These are phyloP conservation scores for Lotus japonicus DNA, from an alignment of 306 rosid genomes.

Conservation along the genomic window DNA sequence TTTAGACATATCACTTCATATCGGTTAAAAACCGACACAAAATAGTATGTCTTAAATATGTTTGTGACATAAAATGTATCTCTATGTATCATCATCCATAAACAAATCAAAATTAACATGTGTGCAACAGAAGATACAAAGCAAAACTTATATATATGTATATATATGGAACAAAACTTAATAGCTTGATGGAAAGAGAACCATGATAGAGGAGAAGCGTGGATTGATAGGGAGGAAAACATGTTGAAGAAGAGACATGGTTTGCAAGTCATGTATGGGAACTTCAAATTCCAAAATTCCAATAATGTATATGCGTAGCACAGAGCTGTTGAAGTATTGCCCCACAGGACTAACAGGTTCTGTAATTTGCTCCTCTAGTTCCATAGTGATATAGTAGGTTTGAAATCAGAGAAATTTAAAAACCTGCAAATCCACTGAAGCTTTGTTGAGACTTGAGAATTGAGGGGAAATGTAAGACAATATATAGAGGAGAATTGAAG, in stretches of 20 bases:
- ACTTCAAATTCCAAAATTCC: conserved; percentile 45
- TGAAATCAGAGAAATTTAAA: background rate
- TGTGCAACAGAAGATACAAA: too few relatives aligned
- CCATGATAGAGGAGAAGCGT: conserved; percentile 58
- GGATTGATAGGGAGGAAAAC: conserved; percentile 44
- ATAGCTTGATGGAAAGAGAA: background rate
- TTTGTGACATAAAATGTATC: too few relatives aligned
- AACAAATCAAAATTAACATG: too few relatives aligned
- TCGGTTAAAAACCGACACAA: too few relatives aligned
- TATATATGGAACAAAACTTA: too few relatives aligned
- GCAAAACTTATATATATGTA: too few relatives aligned
- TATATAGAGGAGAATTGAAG: conserved; percentile 2
- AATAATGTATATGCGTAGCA: conserved; percentile 30
- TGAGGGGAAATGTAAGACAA: background rate
- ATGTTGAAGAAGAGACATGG: conserved; percentile 17
- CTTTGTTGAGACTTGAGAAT: background rate
- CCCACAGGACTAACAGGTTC: conserved; percentile 59
- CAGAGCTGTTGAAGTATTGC: conserved; percentile 43
- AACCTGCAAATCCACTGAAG: background rate
- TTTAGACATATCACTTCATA: too few relatives aligned
- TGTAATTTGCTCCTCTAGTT: conserved; percentile 5
- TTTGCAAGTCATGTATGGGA: conserved; percentile 22
- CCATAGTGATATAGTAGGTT: background rate
- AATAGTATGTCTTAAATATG: too few relatives aligned
- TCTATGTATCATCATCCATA: too few relatives aligned